Base-by-base conservation (phyloP, 106 monocot species). In the Dendrobium catenatum region DNA sequence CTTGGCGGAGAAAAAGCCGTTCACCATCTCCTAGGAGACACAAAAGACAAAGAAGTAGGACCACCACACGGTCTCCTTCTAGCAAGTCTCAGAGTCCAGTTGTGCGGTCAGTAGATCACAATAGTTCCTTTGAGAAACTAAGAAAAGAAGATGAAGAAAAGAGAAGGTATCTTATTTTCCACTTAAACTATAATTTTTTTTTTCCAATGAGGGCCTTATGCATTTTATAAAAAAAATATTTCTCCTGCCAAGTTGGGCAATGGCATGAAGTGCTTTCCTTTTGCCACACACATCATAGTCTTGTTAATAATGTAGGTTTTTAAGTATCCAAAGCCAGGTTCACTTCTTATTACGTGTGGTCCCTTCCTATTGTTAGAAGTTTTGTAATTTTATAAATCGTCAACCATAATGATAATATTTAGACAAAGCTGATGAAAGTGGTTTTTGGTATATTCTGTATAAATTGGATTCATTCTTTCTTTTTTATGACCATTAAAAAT, bases 1-100 rank as follows among this genome's bases (percentile, higher is more conserved):
- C 92, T 58, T 88, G 89, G 67, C 55, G 83, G 78, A 68, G 83
- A 56, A 78, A 78, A 79, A 79, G 78, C 48, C 83, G 78, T 5
- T 83, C 83, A 78, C 83, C 83, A 55, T 83, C 83, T 42, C 67
- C 67, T 68, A 78, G 78, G 22, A 13, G 83, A 42, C 59, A 79
- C 41, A 83, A 61, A 79, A 83, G 79, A 44, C 78, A 73, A 9
- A 79, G 73, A 51, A 79, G 79, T 59, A 83, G 83, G 73, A 83
- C 73, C 83, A 73, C 70, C 16, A 79, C 83, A 55, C 67, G 40
- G 18, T 83, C 83, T 78, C 83, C 78, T 83, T 5, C 72, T 26
- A 22, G 19, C 0, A 83, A 79, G 5, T 83, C 83, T 73, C 79
- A 70, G 10, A 83, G 83, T 79, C 79, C 83, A 40, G 79, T 40